Evolutionary conservation across 495 filamentous ascomycete genomes (phyloP), one percentile per base, ranked within the genome.

Genomic region (Penicillium ucsense): DNA sequence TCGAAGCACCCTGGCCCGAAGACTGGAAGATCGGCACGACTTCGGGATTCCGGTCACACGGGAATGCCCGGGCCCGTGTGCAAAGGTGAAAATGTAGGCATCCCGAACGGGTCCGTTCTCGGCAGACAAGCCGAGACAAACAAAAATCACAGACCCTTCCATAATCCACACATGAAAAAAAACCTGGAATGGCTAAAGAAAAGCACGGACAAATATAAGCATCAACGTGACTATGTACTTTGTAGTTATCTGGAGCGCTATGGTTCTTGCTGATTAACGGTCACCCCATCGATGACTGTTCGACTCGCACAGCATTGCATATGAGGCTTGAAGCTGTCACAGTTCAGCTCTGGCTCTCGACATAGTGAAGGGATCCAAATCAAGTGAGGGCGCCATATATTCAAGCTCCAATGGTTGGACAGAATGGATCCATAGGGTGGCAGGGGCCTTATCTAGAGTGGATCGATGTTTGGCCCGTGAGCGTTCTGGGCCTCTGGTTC

Each of bases 11-110:
- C 20, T 20, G 20, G 20, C 20, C 20, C 20, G 20, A 20, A 20
- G 57, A 54, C 39, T 54, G 39, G 35, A 35, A 50, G 49, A 43
- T 43, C 56, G 59, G 58, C 43, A 52, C 42, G 28, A 38, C 28
- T 41, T 61, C 58, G 59, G 59, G 53, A 62, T 60, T 59, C 53
- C 59, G 59, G 56, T 54, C 46, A 47, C 53, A 50, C 56, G 53
- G 49, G 50, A 60, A 45, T 38, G 45, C 53, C 56, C 59, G 53
- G 53, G 47, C 28, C 20, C 32, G 20, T 27, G 11, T 20, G 39
- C 20, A 20, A 20, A 20, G 20, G 20, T 20, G 20, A 20, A 20
- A 20, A 20, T 31, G 34, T 43, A 38, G 40, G 43, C 43, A 52
- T 56, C 59, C 59, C 59, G 59, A 59, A 7, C 11, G 30, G 41